Percentiles rank a stretch among this genome's conserved stretches.
Evolutionary conservation across 2,329 filamentous ascomycete species (phyloP).

Genomic region (Ophiostoma montium): DNA sequence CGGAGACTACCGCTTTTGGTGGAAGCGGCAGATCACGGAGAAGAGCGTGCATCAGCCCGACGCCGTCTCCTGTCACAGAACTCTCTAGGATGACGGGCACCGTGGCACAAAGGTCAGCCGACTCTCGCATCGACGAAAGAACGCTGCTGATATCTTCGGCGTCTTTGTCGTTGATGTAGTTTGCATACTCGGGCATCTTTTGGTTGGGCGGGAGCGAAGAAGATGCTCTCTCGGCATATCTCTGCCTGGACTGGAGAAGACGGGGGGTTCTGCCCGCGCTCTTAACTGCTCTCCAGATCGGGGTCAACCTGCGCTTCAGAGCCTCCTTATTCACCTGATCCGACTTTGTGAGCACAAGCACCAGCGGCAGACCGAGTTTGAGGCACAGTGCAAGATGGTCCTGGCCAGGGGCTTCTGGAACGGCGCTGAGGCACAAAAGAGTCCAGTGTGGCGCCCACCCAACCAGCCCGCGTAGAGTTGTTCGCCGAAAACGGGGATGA

Average conservation of each 20-base stretch:
- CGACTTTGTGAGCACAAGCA: constrained; percentile 79
- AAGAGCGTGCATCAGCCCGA: constrained; percentile 69
- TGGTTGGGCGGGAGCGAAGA: too few relatives aligned
- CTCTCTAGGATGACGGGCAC: constrained; percentile 85
- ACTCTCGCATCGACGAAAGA: constrained; percentile 41
- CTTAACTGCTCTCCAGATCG: constrained; percentile 66
- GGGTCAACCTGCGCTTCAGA: constrained; percentile 55
- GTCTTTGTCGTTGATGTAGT: too few relatives aligned
- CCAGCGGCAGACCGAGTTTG: constrained; percentile 61
- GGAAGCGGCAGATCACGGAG: constrained; percentile 63
- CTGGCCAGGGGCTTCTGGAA: constrained; percentile 46
- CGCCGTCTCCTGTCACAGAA: constrained; percentile 69
- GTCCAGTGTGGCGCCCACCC: constrained; percentile 96
- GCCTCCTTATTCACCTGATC: constrained; percentile 58
- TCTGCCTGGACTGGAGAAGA: constrained; percentile 48
- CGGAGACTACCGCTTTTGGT: constrained; percentile 34
- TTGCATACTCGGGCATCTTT: too few relatives aligned
- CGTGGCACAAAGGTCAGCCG: constrained; percentile 29
- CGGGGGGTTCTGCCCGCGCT: constrained; percentile 57
- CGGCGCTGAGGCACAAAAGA: constrained; percentile 55
- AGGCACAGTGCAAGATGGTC: constrained; percentile 78
- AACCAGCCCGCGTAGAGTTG: constrained; percentile 76
- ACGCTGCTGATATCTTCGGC: too few relatives aligned
- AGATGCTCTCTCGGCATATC: constrained; percentile 25
- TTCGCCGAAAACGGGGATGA: constrained; percentile 76